phyloP scores from a whole-genome alignment of 257 asterid genomes.

The Plectranthus barbatus region DNA sequence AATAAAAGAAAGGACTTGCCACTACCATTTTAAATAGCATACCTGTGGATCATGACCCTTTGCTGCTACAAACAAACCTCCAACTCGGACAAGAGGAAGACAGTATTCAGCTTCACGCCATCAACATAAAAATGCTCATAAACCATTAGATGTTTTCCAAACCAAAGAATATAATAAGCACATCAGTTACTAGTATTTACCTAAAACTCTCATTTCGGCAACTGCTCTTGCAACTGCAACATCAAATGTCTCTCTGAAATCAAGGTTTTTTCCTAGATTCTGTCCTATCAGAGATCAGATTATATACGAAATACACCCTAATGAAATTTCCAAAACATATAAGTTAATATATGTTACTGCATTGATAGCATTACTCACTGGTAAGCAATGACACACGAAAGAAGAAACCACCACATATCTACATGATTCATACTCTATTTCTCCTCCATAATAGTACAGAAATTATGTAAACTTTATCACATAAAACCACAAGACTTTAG shows the following conservation, averaged over 20 bases:
- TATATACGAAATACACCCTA: constrained; percentile 15
- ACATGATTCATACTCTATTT: background rate
- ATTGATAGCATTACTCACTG: background rate
- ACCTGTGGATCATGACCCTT: constrained; percentile 95
- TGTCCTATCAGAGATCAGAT: constrained; percentile 35
- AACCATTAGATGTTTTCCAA: background rate
- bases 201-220: constrained; percentile 87
- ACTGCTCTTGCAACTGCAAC: constrained; percentile 95
- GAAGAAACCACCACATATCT: background rate
- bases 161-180: background rate
- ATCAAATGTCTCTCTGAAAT: constrained; percentile 74
- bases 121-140: constrained; percentile 12
- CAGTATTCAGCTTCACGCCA: constrained; percentile 73
- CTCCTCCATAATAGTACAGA: background rate
- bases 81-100: constrained; percentile 85
- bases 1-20: background rate
- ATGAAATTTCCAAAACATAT: background rate
- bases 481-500: background rate
- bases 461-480: background rate
- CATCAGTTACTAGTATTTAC: constrained; percentile 23
- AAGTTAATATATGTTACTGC: background rate
- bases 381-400: background rate
- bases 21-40: background rate
- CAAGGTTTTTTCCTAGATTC: constrained; percentile 58
- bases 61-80: constrained; percentile 90